Base-by-base conservation (phyloP, 1,284 basidiomycete genomes). In the Kalmanozyma brasiliensis region DNA sequence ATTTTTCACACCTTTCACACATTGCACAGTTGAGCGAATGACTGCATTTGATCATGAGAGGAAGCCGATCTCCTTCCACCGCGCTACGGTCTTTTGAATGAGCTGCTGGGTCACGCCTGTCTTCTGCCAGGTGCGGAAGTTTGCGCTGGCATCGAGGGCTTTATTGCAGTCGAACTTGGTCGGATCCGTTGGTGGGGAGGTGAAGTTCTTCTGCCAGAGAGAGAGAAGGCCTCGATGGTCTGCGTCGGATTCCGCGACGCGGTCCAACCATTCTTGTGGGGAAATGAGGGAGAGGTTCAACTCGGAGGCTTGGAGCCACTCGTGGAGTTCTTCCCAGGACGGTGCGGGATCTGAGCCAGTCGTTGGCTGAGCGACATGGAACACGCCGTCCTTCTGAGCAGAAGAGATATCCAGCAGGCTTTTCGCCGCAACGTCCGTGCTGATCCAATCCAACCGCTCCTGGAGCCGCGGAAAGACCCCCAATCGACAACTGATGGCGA, bases 221-320 rank as follows among this genome's bases (percentile, higher is more conserved):
- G 36, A 20, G 7, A 69, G 56, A 17, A 69, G 20, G 20, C 66
- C 66, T 32, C 66, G 29, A 42, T 63, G 43, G 33, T 69, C 60
- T 26, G 37, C 9, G 19, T 52, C 43, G 10, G 49, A 45, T 41
- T 77, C 76, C 0, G 81, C 81, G 22, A 89, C 75, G 0, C 76
- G 73, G 26, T 83, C 78, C n/a, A 88, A 77, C 87, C 89, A 77
- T 84, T 85, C 59, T 80, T 83, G 44, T 87, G 88, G 57, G 85
- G 90, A 85, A 24, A 92, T 89, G 34, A 89, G 86, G 73, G 92
- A 88, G 68, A 94, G 87, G 22, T 80, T 87, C 77, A 93, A 89
- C 9, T 89, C 90, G 46, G 85, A 84, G 9, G 86, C 81, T 11
- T 83, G 78, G 37, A 92, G 85, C 62, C 91, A 87, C 20, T 86